Conservation (phyloP, 768 basidiomycete genomes). For the Pleurotus salmoneostramineus region DNA sequence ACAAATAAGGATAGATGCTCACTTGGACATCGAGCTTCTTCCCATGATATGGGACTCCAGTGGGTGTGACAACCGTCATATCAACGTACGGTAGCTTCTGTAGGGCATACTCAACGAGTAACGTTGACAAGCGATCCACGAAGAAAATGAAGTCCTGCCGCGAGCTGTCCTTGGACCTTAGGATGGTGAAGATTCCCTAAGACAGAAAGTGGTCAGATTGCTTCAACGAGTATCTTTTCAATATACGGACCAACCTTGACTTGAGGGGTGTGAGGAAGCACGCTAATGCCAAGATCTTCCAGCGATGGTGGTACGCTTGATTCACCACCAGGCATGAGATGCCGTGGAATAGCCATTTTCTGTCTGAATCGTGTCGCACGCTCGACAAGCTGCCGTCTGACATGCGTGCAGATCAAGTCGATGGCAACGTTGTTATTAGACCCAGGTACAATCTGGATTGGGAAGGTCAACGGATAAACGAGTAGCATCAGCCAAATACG, state of each 20-base stretch:
- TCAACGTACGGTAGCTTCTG: slow-evolving; percentile 72
- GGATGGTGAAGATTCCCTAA: slow-evolving; percentile 86
- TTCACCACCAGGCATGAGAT: slow-evolving; percentile 20
- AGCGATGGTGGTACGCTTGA: slow-evolving; percentile 30
- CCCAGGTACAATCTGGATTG: slow-evolving; percentile 86
- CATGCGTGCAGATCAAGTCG: slow-evolving; percentile 89
- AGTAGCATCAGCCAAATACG: slow-evolving; percentile 13
- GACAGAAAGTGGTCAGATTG: neutral
- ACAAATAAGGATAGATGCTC: slow-evolving; percentile 8
- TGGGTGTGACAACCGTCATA: slow-evolving; percentile 65
- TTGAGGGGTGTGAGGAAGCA: slow-evolving; percentile 79
- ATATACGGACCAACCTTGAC: slow-evolving; percentile 51
- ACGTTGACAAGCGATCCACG: slow-evolving; percentile 79
- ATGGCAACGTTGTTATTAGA: slow-evolving; percentile 87
- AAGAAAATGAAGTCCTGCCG: slow-evolving; percentile 93
- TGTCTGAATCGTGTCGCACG: slow-evolving; percentile 71
- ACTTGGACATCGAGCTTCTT: slow-evolving; percentile 61
- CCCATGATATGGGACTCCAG: slow-evolving; percentile 52
- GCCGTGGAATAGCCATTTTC: slow-evolving; percentile 59
- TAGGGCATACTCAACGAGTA: slow-evolving; percentile 82
- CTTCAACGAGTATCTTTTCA: neutral
- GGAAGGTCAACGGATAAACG: neutral
- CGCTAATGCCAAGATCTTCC: slow-evolving; percentile 51
- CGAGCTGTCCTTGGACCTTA: slow-evolving; percentile 68
- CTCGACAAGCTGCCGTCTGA: slow-evolving; percentile 78